Evolutionary conservation across 805 yeast genomes (phyloP).

Genomic region (Scheffersomyces ergatensis): DNA sequence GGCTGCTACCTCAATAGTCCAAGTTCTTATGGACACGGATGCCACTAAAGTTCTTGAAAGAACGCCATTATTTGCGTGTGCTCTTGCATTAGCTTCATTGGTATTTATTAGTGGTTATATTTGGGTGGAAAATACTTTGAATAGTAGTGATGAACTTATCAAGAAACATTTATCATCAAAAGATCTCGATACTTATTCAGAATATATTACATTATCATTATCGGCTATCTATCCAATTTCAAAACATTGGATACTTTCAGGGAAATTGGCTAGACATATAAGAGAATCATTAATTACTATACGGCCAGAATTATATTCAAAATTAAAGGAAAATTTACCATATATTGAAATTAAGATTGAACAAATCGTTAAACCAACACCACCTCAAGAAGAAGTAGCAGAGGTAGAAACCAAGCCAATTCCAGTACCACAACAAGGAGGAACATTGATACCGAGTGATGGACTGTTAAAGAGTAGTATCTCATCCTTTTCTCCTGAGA

Average conservation of each 20-base stretch:
- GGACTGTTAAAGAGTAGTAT: neutral
- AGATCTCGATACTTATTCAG: slow-evolving; percentile 44
- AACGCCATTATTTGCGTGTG: slow-evolving; percentile 53
- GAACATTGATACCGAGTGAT: neutral
- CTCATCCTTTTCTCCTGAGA: neutral
- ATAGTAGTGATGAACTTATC: slow-evolving; percentile 11
- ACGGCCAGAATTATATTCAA: slow-evolving; percentile 38
- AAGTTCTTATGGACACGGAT: slow-evolving; percentile 45
- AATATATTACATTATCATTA: slow-evolving; percentile 48
- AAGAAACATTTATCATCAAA: slow-evolving; percentile 18
- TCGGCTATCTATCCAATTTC: slow-evolving; percentile 50
- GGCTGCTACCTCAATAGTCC: slow-evolving; percentile 50
- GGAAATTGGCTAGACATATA: slow-evolving; percentile 45
- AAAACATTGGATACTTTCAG: slow-evolving; percentile 49
- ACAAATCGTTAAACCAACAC: neutral
- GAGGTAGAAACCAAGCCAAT: neutral
- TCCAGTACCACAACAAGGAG: neutral
- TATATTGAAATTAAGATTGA: slow-evolving; percentile 12
- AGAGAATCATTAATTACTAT: slow-evolving; percentile 43
- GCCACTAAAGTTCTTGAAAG: slow-evolving; percentile 41
- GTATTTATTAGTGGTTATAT: slow-evolving; percentile 53
- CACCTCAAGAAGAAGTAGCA: neutral
- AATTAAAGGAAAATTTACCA: slow-evolving; percentile 31
- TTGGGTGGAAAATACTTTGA: slow-evolving; percentile 45
- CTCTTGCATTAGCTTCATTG: slow-evolving; percentile 50